Evolutionary conservation across 306 rosid genomes (phyloP).

Genomic region (Oemleria cerasiformis): DNA sequence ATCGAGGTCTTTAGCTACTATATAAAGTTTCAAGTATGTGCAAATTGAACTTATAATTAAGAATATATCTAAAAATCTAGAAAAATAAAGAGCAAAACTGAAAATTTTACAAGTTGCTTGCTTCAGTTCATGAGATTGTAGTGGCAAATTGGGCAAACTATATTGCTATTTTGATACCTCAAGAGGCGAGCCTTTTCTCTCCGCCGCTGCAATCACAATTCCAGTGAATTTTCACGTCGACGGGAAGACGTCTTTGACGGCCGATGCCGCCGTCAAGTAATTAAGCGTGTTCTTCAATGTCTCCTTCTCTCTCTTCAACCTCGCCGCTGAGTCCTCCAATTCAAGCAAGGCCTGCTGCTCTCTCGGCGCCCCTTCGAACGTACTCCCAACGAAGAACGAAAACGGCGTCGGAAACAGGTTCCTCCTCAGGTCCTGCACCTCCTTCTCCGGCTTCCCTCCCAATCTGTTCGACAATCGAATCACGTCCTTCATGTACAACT

Average conservation of each 20-base stretch:
- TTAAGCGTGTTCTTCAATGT: slow-evolving; percentile 85
- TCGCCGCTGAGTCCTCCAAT: slow-evolving; percentile 81
- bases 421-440: slow-evolving; percentile 82
- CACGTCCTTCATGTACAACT: slow-evolving; percentile 86
- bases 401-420: slow-evolving; percentile 91
- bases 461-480: slow-evolving; percentile 82
- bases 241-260: slow-evolving; percentile 92
- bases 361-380: slow-evolving; percentile 96
- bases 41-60: not conserved
- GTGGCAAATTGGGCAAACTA: too few species aligned
- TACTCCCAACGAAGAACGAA: slow-evolving; percentile 94
- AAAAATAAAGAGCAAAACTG: not conserved
- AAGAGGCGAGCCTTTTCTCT: not conserved
- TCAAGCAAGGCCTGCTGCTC: slow-evolving; percentile 97
- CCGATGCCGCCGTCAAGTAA: slow-evolving; percentile 94
- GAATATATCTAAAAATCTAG: slow-evolving; percentile 13
- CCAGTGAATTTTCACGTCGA: slow-evolving; percentile 33
- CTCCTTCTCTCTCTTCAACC: slow-evolving; percentile 89
- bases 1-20: too few species aligned
- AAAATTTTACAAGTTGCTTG: not conserved
- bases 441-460: slow-evolving; percentile 94
- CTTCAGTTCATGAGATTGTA: slow-evolving; percentile 3
- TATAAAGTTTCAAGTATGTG: slow-evolving; percentile 7
- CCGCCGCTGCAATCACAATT: not conserved
- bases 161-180: not conserved